Conservation (phyloP, 2,329 filamentous ascomycete species). For the Cytospora mali region DNA sequence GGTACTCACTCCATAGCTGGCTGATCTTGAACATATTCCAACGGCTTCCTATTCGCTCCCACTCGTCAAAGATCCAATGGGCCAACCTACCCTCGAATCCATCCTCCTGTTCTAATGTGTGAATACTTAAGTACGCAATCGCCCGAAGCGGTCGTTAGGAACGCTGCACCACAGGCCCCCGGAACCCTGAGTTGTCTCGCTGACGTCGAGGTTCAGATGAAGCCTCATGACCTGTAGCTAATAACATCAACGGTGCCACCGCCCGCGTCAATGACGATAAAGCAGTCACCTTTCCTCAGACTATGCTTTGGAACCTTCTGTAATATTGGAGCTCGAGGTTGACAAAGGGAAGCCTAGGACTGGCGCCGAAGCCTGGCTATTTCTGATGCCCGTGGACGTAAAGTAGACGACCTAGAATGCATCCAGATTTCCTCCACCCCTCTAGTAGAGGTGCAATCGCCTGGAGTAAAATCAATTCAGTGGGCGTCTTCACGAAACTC, state of each 20-base stretch:
- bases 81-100: slow-evolving; percentile 47
- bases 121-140: slow-evolving; percentile 47
- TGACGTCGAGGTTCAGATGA: slow-evolving; percentile 48
- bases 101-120: slow-evolving; percentile 47
- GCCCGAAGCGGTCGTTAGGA: slow-evolving; percentile 52
- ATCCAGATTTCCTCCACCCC: not conserved
- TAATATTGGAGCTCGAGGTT: slow-evolving; percentile 30
- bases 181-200: slow-evolving; percentile 51
- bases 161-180: slow-evolving; percentile 54
- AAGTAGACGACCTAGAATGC: not conserved
- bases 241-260: slow-evolving; percentile 59
- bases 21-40: no score
- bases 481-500: not conserved
- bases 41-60: not conserved
- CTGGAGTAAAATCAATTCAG: not conserved
- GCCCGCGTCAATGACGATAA: slow-evolving; percentile 57
- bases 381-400: not conserved
- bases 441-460: not conserved
- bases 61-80: slow-evolving; percentile 42
- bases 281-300: slow-evolving; percentile 48
- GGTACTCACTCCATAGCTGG: slow-evolving; percentile 42
- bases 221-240: slow-evolving; percentile 51
- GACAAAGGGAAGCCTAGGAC: not conserved
- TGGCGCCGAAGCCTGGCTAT: not conserved
- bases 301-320: slow-evolving; percentile 46